Base-by-base conservation (phyloP, 2,329 filamentous ascomycete genomes). In the Rugonectria rugulosa region DNA sequence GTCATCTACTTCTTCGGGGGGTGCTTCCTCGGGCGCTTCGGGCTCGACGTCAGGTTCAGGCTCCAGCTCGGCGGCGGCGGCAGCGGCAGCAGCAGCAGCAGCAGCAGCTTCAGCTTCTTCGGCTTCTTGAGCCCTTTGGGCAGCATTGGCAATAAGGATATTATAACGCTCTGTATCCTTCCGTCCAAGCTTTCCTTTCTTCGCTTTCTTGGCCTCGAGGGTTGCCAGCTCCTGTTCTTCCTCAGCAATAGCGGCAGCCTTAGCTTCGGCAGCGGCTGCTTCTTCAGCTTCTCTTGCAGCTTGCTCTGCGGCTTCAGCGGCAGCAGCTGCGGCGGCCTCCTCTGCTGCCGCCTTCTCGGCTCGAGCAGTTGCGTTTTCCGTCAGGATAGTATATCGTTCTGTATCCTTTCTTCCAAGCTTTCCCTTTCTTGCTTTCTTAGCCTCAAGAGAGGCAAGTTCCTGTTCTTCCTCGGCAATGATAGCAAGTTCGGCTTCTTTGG, bases 401-500 rank as follows among this genome's bases (percentile, higher is more conserved):
- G 79, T 69, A 27, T 80, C 79, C 55, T 73, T 79, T 63, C 76
- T 82, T 6, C 64, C 67, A 8, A 80, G 61, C 56, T 73, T 81
- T 54, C 72, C 70, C 68, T 80, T 84, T 63, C 78, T 81, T 7
- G 73, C 74, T 61, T 81, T 82, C 66, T 82, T 84, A 24, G 74
- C 72, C 36, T 77, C 77, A 4, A 81, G 67, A 2, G 70, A 65
- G 20, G 70, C 74, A 4, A 79, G 63, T 50, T 80, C 74, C 19
- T 70, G 67, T 57, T 77, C 73, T 44, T 77, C 72, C n/a, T 60
- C 56, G 3, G 59, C 59, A 36, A 63, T 41, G 8, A 51, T 52
- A n/a, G 48, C 57, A 20, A 46, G 43, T 40, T 60, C 60, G 4
- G 48, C 52, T 27, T 61, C 53, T 15, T 24, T 17, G 19, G 52